Percentiles rank a stretch among this genome's conserved stretches.
Conservation (phyloP, 208 protist species). For the Leishmania martiniquensis region DNA sequence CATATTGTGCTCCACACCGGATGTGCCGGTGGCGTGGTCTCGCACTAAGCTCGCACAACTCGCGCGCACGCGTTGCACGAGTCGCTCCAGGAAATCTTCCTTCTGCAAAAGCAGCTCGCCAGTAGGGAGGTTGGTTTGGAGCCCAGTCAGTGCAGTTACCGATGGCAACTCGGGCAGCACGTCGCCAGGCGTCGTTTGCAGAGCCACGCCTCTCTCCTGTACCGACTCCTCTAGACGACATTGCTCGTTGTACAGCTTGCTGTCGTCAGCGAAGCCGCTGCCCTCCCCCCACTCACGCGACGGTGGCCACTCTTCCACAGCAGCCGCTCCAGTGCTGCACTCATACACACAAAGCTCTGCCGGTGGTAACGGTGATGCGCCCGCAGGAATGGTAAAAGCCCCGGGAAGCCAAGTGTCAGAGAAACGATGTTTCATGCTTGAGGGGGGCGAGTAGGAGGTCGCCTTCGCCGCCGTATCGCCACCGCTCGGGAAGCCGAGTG, state of each 20-base stretch:
- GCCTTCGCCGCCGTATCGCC: background rate
- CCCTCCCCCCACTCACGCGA: slow-evolving; percentile 1
- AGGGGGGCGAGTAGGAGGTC: slow-evolving; percentile 13
- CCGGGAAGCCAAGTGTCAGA: background rate
- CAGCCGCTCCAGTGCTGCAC: slow-evolving; percentile 5
- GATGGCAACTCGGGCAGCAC: background rate
- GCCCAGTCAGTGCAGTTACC: background rate
- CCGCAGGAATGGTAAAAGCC: background rate
- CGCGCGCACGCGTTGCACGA: slow-evolving; percentile 27
- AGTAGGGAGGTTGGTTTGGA: background rate
- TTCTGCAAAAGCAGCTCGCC: slow-evolving; percentile 30
- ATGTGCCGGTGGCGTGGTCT: background rate
- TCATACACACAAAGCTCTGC: slow-evolving; percentile 25
- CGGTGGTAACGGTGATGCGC: background rate
- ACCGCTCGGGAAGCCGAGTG: slow-evolving; percentile 11
- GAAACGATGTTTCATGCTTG: slow-evolving; percentile 17
- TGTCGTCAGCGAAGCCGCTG: background rate
- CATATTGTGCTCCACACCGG: background rate
- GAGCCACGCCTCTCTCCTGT: background rate
- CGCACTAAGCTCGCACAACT: slow-evolving; percentile 13
- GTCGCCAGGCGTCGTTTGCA: background rate
- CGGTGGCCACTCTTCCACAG: slow-evolving; percentile 3
- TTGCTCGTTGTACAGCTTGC: background rate
- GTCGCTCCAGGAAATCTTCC: slow-evolving; percentile 30
- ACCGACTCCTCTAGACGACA: background rate